These are phyloP conservation scores for Trifolium dubium DNA, from an alignment of 306 rosid genomes.

Conservation along the genomic window DNA sequence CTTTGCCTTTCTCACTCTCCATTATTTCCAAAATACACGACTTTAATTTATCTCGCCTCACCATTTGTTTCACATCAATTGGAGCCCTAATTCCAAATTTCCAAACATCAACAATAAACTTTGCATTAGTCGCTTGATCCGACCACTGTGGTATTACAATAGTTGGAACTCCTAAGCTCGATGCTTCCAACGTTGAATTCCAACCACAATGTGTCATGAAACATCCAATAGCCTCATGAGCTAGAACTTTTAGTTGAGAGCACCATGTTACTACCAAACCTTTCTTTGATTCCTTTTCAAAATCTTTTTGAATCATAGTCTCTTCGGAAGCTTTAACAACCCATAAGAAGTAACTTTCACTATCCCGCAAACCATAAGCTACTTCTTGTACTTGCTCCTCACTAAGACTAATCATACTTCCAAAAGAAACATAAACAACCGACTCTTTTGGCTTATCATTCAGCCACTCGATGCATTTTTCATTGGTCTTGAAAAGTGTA, in stretches of 20 bases:
- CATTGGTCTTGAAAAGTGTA: background rate
- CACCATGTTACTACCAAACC: conserved; percentile 37
- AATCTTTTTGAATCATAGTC: conserved; percentile 18
- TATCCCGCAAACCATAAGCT: conserved; percentile 2
- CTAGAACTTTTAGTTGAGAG: conserved; percentile 30
- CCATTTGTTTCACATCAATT: background rate
- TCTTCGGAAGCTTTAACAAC: conserved; percentile 10
- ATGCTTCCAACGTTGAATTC: conserved; percentile 40
- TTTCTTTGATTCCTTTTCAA: conserved; percentile 14
- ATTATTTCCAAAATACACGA: conserved; percentile 28
- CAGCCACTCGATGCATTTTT: conserved; percentile 21
- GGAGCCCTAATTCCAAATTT: conserved; percentile 33
- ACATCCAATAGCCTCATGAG: conserved; percentile 31
- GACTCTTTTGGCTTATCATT: conserved; percentile 29
- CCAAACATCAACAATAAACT: conserved; percentile 29
- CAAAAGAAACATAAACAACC: conserved; percentile 22
- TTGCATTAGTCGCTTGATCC: conserved; percentile 29
- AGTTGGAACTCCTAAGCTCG: conserved; percentile 39
- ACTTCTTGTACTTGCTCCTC: conserved; percentile 13
- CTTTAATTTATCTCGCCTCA: conserved; percentile 6
- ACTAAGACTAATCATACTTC: background rate
- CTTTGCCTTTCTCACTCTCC: conserved; percentile 36
- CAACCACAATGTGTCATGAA: conserved; percentile 42
- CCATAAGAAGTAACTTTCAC: conserved; percentile 23
- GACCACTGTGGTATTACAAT: conserved; percentile 31